Percentiles rank a stretch among this genome's conserved stretches.
phyloP scores from a whole-genome alignment of 1,284 basidiomycete species.

The Moesziomyces globuligerus region DNA sequence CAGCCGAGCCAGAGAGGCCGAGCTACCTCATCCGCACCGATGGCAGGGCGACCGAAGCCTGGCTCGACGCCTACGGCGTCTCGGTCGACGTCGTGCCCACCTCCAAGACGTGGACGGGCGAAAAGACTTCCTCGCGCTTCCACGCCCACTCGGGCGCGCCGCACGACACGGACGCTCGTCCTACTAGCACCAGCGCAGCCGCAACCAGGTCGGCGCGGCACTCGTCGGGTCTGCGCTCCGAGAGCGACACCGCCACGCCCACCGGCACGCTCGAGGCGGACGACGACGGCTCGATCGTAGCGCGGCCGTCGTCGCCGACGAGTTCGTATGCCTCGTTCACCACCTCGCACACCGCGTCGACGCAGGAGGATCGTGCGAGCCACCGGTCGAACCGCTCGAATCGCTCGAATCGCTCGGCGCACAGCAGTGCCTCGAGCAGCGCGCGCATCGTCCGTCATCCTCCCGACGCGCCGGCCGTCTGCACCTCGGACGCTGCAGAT shows the following conservation, averaged over 20 bases:
- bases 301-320: conserved; percentile 32
- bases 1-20: conserved; percentile 9
- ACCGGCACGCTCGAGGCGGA: neutral
- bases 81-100: conserved; percentile 28
- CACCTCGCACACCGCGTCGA: conserved; percentile 25
- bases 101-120: conserved; percentile 46
- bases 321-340: conserved; percentile 29
- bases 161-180: conserved; percentile 1
- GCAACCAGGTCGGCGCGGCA: no score
- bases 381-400: no score
- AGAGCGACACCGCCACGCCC: no score
- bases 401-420: no score
- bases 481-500: neutral
- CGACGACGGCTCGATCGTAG: conserved; percentile 30
- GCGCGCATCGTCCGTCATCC: conserved; percentile 19
- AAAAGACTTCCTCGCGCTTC: conserved; percentile 26
- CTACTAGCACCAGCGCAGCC: no score
- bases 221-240: no score
- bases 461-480: neutral
- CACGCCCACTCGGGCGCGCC: neutral
- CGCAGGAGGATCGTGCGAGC: conserved; percentile 22
- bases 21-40: conserved; percentile 36
- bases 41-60: conserved; percentile 36
- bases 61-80: conserved; percentile 33
- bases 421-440: conserved; percentile 14